Evolutionary conservation across 805 yeast genomes (phyloP), one percentile per base, ranked within the genome.

Genomic region (Spathaspora gorwiae): DNA sequence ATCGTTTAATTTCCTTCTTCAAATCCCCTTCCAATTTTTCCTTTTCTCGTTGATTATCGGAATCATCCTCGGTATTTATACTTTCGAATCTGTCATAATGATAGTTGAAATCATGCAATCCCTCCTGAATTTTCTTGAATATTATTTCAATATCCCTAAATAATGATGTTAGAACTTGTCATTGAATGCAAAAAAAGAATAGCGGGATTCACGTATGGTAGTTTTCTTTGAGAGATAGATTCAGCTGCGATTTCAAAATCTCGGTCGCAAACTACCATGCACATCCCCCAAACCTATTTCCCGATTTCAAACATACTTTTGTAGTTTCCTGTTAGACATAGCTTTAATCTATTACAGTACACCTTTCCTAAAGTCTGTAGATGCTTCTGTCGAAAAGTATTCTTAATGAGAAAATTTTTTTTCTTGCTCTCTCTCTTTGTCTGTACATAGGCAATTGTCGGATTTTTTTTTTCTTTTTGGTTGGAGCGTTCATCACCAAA

Each of bases 81-180:
- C 45, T 70, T 55, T 71, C 74, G 42, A 70, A 72, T 34, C 76
- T 60, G n/a, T 69, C 65, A 52, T 61, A 68, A 53, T 72, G 71
- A 50, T 72, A 71, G 48, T 71, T 70, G 55, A 72, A 72, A 35
- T 66, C 66, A 48, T 71, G 73, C 47, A 72, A 59, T 13, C 76
- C 76, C 48, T 72, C 76, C 47, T 64, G 72, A 43, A 72, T 70
- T 47, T 70, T 69, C 45, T 72, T 72, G 59, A 72, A 71, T 43
- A 71, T 62, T 32, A 68, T 63, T 47, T 68, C 73, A 39, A 68
- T 69, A 50, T 68, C 73, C 52, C 73, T 68, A 42, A 12, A 36
- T 26, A 14, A 8, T n/a, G 26, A 26, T 19, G 9, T 13, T 19
- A 19, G 24, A 19, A 19, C 24, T 27, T 12, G 40, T 26, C 45